Evolutionary conservation across 2,329 filamentous ascomycete species (phyloP).

Genomic region (Aspergillus sp.): DNA sequence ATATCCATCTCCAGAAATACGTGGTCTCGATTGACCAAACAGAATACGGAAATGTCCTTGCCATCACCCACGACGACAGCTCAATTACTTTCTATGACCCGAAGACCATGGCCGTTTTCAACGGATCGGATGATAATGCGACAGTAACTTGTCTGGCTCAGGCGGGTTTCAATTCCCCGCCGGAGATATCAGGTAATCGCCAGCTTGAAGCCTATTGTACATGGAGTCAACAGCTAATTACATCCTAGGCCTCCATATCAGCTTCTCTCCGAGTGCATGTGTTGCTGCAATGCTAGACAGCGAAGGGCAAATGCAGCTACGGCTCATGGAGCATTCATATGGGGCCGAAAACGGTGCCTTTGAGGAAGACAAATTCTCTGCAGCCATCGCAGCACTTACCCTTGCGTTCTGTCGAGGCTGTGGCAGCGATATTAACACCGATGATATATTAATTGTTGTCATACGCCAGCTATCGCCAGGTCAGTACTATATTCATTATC

Average conservation of each 20-base stretch:
- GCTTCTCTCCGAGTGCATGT: constrained; percentile 40
- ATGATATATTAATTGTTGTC: constrained; percentile 62
- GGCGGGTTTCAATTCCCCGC: constrained; percentile 64
- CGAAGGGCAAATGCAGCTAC: constrained; percentile 33
- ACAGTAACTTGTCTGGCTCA: constrained; percentile 65
- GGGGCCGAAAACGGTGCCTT: constrained; percentile 28
- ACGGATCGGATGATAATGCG: constrained; percentile 54
- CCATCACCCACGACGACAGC: constrained; percentile 70
- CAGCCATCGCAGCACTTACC: constrained; percentile 55
- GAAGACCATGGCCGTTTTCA: constrained; percentile 60
- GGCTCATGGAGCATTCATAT: constrained; percentile 34
- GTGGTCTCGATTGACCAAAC: constrained; percentile 60
- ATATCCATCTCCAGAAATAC: constrained; percentile 61
- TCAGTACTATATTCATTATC: constrained; percentile 26
- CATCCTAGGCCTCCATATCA: constrained; percentile 20
- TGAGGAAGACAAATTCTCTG: constrained; percentile 38
- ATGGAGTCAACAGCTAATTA: constrained; percentile 6
- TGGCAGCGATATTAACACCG: constrained; percentile 46
- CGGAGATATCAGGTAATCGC: constrained; percentile 48
- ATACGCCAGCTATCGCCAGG: constrained; percentile 43
- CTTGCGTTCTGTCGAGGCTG: constrained; percentile 44
- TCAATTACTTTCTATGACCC: constrained; percentile 73
- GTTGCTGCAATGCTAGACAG: constrained; percentile 30
- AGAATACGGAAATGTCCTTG: constrained; percentile 63
- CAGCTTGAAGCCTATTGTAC: not conserved